Evolutionary conservation across 2,329 filamentous ascomycete species (phyloP).

Genomic region (Zarea fungicola): DNA sequence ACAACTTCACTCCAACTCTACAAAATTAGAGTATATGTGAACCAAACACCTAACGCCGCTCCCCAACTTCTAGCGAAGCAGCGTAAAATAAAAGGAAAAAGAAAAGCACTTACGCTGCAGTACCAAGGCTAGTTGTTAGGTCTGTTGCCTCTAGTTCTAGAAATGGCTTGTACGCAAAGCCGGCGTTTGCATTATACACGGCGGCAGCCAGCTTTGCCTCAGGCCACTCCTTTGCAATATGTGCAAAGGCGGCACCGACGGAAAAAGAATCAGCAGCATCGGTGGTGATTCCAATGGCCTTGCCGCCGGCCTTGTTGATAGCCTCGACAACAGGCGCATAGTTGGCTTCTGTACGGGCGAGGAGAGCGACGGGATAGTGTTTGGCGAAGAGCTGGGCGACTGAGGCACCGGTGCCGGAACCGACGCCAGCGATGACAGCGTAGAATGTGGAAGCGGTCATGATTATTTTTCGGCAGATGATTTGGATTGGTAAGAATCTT

Average conservation of each 20-base stretch:
- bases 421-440: conserved; percentile 66
- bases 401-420: conserved; percentile 56
- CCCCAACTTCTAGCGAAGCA: background rate
- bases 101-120: conserved; percentile 42
- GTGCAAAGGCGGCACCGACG: conserved; percentile 54
- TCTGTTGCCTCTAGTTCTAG: conserved; percentile 50
- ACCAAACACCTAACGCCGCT: too few relatives aligned
- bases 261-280: conserved; percentile 35
- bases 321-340: conserved; percentile 63
- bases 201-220: conserved; percentile 55
- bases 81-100: background rate
- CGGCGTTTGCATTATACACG: conserved; percentile 62
- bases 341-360: conserved; percentile 63
- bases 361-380: conserved; percentile 66
- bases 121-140: conserved; percentile 39
- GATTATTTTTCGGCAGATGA: conserved; percentile 13
- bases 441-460: conserved; percentile 45
- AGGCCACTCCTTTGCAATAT: conserved; percentile 55
- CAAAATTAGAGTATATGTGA: too few relatives aligned
- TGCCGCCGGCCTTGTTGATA: conserved; percentile 62
- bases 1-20: background rate
- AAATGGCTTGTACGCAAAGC: conserved; percentile 51
- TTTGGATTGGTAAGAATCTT: background rate
- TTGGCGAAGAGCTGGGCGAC: conserved; percentile 55
- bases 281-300: conserved; percentile 64